Percentiles rank a stretch among this genome's conserved stretches.
phyloP scores from a whole-genome alignment of 176 grass and related monocot species.

The Eragrostis curvula region DNA sequence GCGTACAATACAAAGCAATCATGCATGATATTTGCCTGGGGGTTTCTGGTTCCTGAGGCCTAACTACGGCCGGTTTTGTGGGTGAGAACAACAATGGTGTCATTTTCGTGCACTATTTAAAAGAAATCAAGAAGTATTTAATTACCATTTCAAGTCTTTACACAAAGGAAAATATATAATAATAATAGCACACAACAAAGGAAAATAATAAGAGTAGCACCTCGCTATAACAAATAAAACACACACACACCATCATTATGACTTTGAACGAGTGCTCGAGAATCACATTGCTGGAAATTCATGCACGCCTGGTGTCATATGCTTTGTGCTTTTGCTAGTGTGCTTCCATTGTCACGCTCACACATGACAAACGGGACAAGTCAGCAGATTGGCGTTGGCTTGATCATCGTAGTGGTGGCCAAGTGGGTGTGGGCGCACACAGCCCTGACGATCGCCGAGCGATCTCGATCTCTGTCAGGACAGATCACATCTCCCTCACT shows the following conservation, averaged over 20 bases:
- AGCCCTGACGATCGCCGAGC: slow-evolving; percentile 4
- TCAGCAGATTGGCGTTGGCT: slow-evolving; percentile 23
- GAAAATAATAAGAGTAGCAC: not conserved
- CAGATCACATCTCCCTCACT: slow-evolving; percentile 1
- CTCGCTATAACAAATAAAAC: not conserved
- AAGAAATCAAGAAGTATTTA: no score
- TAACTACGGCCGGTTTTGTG: slow-evolving; percentile 19
- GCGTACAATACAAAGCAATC: slow-evolving; percentile 45
- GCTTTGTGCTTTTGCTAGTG: slow-evolving; percentile 21
- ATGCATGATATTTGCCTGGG: slow-evolving; percentile 26
- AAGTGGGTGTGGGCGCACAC: not conserved
- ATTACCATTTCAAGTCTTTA: not conserved
- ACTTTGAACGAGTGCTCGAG: slow-evolving; percentile 19
- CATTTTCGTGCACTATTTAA: slow-evolving; percentile 20
- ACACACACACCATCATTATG: not conserved
- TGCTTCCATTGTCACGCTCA: slow-evolving; percentile 45
- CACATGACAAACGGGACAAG: slow-evolving; percentile 30
- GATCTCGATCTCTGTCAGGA: slow-evolving; percentile 32
- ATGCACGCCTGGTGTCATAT: slow-evolving; percentile 16
- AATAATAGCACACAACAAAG: not conserved
- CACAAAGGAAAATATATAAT: not conserved
- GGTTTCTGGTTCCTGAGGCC: slow-evolving; percentile 40
- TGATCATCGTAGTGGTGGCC: slow-evolving; percentile 31
- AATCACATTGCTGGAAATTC: slow-evolving; percentile 23
- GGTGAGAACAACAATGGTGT: not conserved